Evolutionary conservation across 768 basidiomycete genomes (phyloP).

Genomic region (Amanita thiersii): DNA sequence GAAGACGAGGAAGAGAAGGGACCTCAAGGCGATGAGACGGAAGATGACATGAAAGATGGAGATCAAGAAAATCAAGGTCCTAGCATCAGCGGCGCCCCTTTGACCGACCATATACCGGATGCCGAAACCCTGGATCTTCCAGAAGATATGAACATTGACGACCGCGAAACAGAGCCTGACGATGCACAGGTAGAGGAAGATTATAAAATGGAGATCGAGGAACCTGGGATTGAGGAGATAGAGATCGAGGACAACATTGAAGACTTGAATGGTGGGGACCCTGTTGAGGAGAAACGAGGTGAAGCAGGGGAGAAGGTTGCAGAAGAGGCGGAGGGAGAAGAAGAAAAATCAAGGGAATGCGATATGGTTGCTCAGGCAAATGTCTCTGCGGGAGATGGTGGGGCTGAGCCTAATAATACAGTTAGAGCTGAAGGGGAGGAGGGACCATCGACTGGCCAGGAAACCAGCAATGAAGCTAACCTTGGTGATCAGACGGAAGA

Average conservation of each 20-base stretch:
- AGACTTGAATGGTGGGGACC: slow-evolving; percentile 22
- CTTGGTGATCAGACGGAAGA: slow-evolving; percentile 15
- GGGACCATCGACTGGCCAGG: slow-evolving; percentile 22
- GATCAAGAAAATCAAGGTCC: slow-evolving; percentile 31
- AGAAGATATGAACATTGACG: slow-evolving; percentile 69
- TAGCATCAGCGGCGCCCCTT: slow-evolving; percentile 50
- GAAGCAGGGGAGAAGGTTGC: slow-evolving; percentile 23
- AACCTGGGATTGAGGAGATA: slow-evolving; percentile 26
- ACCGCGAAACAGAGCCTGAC: slow-evolving; percentile 25
- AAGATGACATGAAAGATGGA: slow-evolving; percentile 14
- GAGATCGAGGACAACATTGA: slow-evolving; percentile 27
- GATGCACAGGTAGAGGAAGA: slow-evolving; percentile 21
- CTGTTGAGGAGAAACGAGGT: slow-evolving; percentile 17
- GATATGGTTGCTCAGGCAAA: slow-evolving; percentile 34
- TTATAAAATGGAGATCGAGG: slow-evolving; percentile 22
- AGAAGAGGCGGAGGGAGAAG: slow-evolving; percentile 20
- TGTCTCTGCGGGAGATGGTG: slow-evolving; percentile 32
- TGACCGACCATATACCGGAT: slow-evolving; percentile 73
- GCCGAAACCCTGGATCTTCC: slow-evolving; percentile 84
- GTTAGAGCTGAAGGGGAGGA: slow-evolving; percentile 21
- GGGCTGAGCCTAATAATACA: slow-evolving; percentile 22
- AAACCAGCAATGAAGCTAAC: slow-evolving; percentile 20
- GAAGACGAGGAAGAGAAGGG: slow-evolving; percentile 17
- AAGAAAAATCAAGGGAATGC: slow-evolving; percentile 19
- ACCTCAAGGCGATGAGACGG: slow-evolving; percentile 10